Conservation (phyloP, 129 eudicot genomes). For the Ambrosia trifida region DNA sequence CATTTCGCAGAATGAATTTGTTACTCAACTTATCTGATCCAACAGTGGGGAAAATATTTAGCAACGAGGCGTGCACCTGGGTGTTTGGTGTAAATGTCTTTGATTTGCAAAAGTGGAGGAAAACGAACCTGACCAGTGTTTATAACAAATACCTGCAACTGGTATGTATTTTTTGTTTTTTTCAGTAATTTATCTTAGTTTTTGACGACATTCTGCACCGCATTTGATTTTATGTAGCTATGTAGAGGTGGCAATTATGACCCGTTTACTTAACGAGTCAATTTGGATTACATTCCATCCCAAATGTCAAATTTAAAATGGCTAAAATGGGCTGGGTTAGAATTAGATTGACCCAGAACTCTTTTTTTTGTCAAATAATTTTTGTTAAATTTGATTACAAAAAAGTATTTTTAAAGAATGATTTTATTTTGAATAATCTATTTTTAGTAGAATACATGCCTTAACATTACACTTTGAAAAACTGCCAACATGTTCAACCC, state of each 20-base stretch:
- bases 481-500: not conserved
- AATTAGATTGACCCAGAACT: not conserved
- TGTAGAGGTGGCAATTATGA: not conserved
- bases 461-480: not conserved
- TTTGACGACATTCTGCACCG: not conserved
- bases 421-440: not conserved
- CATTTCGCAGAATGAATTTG: conserved; percentile 62
- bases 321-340: not conserved
- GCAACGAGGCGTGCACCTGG: conserved; percentile 74
- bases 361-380: not conserved
- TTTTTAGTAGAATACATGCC: not conserved
- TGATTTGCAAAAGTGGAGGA: conserved; percentile 81
- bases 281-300: not conserved
- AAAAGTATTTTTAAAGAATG: not conserved
- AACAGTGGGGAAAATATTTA: conserved; percentile 42
- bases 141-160: conserved; percentile 60
- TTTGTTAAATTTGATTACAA: not conserved
- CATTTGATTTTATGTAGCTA: not conserved
- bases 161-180: conserved; percentile 42
- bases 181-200: not conserved
- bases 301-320: not conserved
- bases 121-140: conserved; percentile 48
- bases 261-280: not conserved
- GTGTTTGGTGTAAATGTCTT: conserved; percentile 92
- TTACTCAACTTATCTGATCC: conserved; percentile 78